Conservation (phyloP, 2,329 filamentous ascomycete genomes). For the Trichoderma endophyticum region DNA sequence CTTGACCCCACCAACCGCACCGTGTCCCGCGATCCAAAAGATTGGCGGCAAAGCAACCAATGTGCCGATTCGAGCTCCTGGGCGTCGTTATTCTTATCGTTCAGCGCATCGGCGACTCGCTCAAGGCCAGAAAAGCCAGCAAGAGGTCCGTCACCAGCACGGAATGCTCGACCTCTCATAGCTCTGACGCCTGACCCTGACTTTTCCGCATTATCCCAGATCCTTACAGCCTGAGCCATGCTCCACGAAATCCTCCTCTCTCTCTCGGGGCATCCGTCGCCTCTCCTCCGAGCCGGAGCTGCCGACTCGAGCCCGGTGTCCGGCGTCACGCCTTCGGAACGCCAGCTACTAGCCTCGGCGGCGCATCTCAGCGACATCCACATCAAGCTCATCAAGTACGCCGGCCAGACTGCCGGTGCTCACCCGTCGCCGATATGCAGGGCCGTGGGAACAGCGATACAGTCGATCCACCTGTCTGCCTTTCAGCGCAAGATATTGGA, state of each 20-base stretch:
- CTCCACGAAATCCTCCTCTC: slow-evolving; percentile 98
- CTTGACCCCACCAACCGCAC: slow-evolving; percentile 3
- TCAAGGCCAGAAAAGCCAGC: slow-evolving; percentile 35
- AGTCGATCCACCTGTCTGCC: slow-evolving; percentile 67
- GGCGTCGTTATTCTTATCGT: slow-evolving; percentile 48
- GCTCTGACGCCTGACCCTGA: not conserved
- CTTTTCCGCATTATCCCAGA: slow-evolving; percentile 19
- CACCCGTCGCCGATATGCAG: slow-evolving; percentile 83
- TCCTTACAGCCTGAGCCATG: slow-evolving; percentile 52
- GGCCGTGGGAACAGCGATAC: slow-evolving; percentile 77
- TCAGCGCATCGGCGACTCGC: slow-evolving; percentile 42
- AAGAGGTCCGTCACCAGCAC: slow-evolving; percentile 22
- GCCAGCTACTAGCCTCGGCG: slow-evolving; percentile 73
- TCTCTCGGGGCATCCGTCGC: slow-evolving; percentile 88
- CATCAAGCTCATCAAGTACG: slow-evolving; percentile 64
- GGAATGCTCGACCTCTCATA: not conserved
- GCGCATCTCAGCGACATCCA: slow-evolving; percentile 77
- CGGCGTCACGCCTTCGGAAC: slow-evolving; percentile 72
- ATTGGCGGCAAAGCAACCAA: slow-evolving; percentile 27
- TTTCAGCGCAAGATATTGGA: slow-evolving; percentile 84
- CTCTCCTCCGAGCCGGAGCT: slow-evolving; percentile 65
- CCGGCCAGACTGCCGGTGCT: slow-evolving; percentile 62
- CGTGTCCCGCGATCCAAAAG: not conserved
- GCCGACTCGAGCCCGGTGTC: slow-evolving; percentile 45
- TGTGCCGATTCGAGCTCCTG: slow-evolving; percentile 55